These are phyloP conservation scores for Hyaloscypha finlandica DNA, from an alignment of 495 filamentous ascomycete genomes.

Conservation along the genomic window DNA sequence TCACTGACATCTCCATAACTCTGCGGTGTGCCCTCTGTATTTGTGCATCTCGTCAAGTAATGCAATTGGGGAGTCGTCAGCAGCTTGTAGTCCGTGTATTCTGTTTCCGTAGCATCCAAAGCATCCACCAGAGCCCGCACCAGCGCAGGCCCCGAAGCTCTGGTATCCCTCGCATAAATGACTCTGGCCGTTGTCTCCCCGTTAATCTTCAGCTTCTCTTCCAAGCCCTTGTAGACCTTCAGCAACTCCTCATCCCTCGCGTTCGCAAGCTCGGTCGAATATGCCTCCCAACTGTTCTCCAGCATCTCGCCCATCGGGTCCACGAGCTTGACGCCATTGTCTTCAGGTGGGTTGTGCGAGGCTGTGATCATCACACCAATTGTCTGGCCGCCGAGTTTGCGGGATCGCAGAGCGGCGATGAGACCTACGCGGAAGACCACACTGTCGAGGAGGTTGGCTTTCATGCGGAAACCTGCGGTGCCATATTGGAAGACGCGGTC, in stretches of 20 bases:
- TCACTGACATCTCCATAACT: slow-evolving; percentile 88
- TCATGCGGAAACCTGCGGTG: slow-evolving; percentile 78
- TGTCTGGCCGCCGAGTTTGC: slow-evolving; percentile 81
- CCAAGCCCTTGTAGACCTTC: slow-evolving; percentile 72
- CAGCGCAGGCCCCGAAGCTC: slow-evolving; percentile 84
- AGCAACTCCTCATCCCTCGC: slow-evolving; percentile 71
- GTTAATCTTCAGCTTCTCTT: slow-evolving; percentile 73
- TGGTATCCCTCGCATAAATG: slow-evolving; percentile 89
- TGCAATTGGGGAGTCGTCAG: slow-evolving; percentile 96
- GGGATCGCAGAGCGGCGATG: slow-evolving; percentile 86
- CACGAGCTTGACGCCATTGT: slow-evolving; percentile 98
- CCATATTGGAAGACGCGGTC: slow-evolving; percentile 81
- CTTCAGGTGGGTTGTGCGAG: slow-evolving; percentile 93
- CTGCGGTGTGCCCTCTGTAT: slow-evolving; percentile 79
- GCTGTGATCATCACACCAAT: slow-evolving; percentile 99
- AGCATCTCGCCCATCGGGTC: slow-evolving; percentile 99
- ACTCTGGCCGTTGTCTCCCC: slow-evolving; percentile 70
- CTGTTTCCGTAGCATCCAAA: slow-evolving; percentile 70
- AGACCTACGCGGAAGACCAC: slow-evolving; percentile 90
- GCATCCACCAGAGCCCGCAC: slow-evolving; percentile 75
- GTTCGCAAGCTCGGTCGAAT: slow-evolving; percentile 88
- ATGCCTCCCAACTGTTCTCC: slow-evolving; percentile 87
- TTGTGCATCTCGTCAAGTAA: slow-evolving; percentile 92
- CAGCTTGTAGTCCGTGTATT: slow-evolving; percentile 78
- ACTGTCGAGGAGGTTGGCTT: slow-evolving; percentile 73